Conservation (phyloP, 768 basidiomycete genomes). For the Boletus barrowsii region DNA sequence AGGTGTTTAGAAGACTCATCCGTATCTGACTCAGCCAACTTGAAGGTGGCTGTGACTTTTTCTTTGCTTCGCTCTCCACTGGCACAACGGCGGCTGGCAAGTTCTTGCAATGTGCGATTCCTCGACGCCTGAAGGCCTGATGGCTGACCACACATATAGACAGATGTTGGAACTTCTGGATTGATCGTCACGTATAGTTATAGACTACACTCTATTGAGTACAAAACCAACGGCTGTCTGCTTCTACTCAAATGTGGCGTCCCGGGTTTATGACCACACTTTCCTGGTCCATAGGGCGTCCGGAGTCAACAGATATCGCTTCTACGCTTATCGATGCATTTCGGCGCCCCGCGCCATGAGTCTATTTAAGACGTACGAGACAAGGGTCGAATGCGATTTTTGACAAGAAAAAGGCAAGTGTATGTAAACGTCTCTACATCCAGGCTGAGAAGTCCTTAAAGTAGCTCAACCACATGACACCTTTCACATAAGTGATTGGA, state of each 20-base stretch:
- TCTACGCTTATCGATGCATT: too few species aligned
- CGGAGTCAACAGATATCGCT: background rate
- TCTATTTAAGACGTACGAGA: background rate
- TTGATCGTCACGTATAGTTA: too few species aligned
- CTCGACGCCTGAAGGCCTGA: too few species aligned
- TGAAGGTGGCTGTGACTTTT: background rate
- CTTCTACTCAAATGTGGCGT: background rate
- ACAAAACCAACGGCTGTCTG: background rate
- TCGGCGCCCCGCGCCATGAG: background rate
- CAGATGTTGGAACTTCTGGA: too few species aligned
- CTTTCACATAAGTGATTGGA: background rate
- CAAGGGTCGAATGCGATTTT: background rate
- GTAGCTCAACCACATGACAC: background rate
- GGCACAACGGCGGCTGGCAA: too few species aligned
- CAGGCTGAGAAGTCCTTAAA: background rate
- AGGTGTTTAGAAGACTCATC: too few species aligned
- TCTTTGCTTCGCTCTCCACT: too few species aligned
- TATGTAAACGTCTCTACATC: conserved; percentile 1
- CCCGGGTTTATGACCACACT: background rate
- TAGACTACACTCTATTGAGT: too few species aligned
- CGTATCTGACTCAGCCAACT: conserved; percentile 2
- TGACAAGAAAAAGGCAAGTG: background rate
- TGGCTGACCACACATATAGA: too few species aligned
- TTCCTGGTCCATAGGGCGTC: background rate
- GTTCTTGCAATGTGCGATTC: too few species aligned